A percentile compares a stretch with the other conserved stretches of the same genome.
Evolutionary conservation across 2,329 filamentous ascomycete species (phyloP).

Genomic region (Aspergillus sp.): DNA sequence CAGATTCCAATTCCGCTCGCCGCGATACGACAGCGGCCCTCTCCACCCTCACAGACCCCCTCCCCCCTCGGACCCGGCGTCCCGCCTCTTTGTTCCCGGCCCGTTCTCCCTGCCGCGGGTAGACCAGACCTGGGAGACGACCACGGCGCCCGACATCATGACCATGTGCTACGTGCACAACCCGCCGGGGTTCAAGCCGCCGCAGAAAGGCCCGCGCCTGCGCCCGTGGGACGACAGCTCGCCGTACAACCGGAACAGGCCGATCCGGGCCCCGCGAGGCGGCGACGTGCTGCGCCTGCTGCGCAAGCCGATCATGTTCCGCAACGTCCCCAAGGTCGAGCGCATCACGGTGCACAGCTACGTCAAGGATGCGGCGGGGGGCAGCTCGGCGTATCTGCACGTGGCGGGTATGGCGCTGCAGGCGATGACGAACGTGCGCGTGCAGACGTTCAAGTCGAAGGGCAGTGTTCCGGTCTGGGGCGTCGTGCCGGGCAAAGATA

Average conservation of each 20-base stretch:
- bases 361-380: slow-evolving; percentile 57
- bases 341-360: slow-evolving; percentile 71
- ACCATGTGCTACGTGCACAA: slow-evolving; percentile 79
- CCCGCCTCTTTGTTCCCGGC: slow-evolving; percentile 78
- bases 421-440: slow-evolving; percentile 70
- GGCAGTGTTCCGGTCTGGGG: slow-evolving; percentile 66
- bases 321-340: slow-evolving; percentile 73
- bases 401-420: slow-evolving; percentile 77
- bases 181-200: slow-evolving; percentile 62
- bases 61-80: slow-evolving; percentile 73
- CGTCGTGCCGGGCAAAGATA: slow-evolving; percentile 59
- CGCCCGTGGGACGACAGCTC: slow-evolving; percentile 82
- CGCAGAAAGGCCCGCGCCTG: slow-evolving; percentile 55
- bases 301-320: slow-evolving; percentile 58
- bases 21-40: slow-evolving; percentile 89
- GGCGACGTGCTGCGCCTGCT: slow-evolving; percentile 47
- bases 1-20: slow-evolving; percentile 90
- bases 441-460: slow-evolving; percentile 59
- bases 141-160: slow-evolving; percentile 78
- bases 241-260: slow-evolving; percentile 88
- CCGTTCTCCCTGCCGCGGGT: slow-evolving; percentile 83
- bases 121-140: slow-evolving; percentile 81
- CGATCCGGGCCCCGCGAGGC: slow-evolving; percentile 74
- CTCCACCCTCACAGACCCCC: slow-evolving; percentile 88
- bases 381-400: slow-evolving; percentile 66